Evolutionary conservation across 2,329 filamentous ascomycete species (phyloP).

Genomic region (Paecilomyces sp.): DNA sequence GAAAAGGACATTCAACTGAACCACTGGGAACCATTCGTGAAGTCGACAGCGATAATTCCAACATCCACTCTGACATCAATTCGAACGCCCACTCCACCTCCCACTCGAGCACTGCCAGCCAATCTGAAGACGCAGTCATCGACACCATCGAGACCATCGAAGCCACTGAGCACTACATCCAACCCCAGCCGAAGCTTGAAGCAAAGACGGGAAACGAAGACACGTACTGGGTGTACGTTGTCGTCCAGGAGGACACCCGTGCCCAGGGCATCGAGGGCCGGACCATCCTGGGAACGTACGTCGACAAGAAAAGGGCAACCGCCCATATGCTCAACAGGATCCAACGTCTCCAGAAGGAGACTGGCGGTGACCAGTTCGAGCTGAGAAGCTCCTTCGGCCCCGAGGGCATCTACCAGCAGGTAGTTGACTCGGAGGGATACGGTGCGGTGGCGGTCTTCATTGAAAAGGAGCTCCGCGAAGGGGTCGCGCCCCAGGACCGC

Average conservation of each 20-base stretch:
- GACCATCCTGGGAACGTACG: not conserved
- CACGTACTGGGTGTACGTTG: not conserved
- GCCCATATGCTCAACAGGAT: not conserved
- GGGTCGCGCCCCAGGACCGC: not conserved
- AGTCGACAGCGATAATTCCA: not conserved
- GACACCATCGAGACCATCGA: not conserved
- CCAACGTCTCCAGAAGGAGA: not conserved
- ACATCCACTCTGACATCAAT: not conserved
- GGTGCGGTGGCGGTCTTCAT: not conserved
- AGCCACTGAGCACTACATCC: not conserved
- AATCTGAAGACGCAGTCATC: not conserved
- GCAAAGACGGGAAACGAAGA: not conserved
- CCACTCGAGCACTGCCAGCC: not conserved
- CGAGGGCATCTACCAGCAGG: not conserved
- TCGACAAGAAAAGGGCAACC: not conserved
- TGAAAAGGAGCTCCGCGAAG: not conserved
- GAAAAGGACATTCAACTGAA: not conserved
- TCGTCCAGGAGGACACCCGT: not conserved
- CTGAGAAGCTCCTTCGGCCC: not conserved
- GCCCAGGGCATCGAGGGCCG: not conserved
- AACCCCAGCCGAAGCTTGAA: not conserved
- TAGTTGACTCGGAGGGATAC: not conserved
- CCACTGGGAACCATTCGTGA: not conserved
- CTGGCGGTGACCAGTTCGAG: not conserved
- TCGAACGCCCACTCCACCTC: not conserved